phyloP scores from a whole-genome alignment of 352 stramenopile genomes.

The Globisporangium iwayamae region DNA sequence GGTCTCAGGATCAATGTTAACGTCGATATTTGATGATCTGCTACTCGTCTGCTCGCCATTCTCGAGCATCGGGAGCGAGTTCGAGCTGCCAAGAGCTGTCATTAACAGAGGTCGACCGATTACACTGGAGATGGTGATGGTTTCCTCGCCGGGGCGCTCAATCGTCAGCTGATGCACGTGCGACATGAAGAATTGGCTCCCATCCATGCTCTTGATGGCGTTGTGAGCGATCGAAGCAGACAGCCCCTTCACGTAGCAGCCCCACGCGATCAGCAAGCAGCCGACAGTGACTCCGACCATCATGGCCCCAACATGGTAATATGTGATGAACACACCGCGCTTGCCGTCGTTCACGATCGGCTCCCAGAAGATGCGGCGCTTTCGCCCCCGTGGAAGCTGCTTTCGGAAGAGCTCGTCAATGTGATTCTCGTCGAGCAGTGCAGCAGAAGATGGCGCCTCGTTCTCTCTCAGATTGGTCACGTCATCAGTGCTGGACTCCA shows the following conservation, averaged over 20 bases:
- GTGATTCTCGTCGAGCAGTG: slow-evolving; percentile 24
- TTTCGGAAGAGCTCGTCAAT: slow-evolving; percentile 24
- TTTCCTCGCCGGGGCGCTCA: slow-evolving; percentile 57
- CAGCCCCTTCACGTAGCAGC: slow-evolving; percentile 70
- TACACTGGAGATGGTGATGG: slow-evolving; percentile 76
- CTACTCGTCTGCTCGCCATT: slow-evolving; percentile 32
- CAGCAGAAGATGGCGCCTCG: slow-evolving; percentile 4
- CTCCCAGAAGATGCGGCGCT: slow-evolving; percentile 56
- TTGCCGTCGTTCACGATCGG: slow-evolving; percentile 73
- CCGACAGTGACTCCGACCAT: slow-evolving; percentile 36
- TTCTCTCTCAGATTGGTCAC: slow-evolving; percentile 20
- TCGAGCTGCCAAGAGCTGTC: slow-evolving; percentile 28
- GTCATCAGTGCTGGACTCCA: slow-evolving; percentile 45
- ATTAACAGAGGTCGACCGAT: slow-evolving; percentile 61
- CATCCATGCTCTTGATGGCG: slow-evolving; percentile 61
- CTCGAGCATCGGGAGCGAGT: slow-evolving; percentile 35
- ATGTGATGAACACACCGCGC: slow-evolving; percentile 77
- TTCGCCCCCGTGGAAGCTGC: slow-evolving; percentile 10
- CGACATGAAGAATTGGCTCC: slow-evolving; percentile 57
- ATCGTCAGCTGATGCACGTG: slow-evolving; percentile 71
- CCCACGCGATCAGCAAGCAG: slow-evolving; percentile 60
- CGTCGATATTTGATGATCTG: slow-evolving; percentile 27
- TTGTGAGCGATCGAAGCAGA: slow-evolving; percentile 61
- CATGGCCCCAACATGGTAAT: slow-evolving; percentile 70
- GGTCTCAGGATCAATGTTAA: slow-evolving; percentile 35